Evolutionary conservation across 2,329 filamentous ascomycete genomes (phyloP), one percentile per base, ranked within the genome.

Genomic region (Alternaria conjuncta): DNA sequence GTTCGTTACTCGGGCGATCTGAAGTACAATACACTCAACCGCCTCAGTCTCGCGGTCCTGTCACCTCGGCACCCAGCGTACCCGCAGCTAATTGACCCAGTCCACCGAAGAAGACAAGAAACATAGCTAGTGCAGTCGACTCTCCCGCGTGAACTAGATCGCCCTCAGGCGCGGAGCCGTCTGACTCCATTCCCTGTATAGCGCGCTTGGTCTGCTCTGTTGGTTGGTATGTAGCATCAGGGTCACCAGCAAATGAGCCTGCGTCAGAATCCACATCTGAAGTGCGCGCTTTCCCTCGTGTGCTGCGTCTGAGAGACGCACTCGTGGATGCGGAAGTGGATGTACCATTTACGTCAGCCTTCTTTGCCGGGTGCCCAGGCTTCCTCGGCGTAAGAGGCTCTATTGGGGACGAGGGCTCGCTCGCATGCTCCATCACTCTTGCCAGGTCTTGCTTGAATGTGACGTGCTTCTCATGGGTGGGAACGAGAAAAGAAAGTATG

Each of bases 41-140:
- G 15, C 25, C 49, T 64, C 58, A 73, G 41, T 75, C 69, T 46
- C 55, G 44, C 28, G 68, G 64, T 25, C 69, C 70, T 10, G 67
- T 75, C 25, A 76, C 75, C 65, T 81, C 79, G 18, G 78, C 78
- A 9, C 79, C 79, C 18, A 80, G 63, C 45, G 75, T 74, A 25
- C 74, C 71, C 20, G 77, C 69, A 46, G 73, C 75, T 28, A 78
- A 49, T 57, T 76, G 70, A 2, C 79, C 79, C 23, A 80, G 56
- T 7, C 79, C 79, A 11, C 78, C 79, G 3, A 75, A 41, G 28
- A 80, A 75, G 7, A 71, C 63, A 30, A 81, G 63, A 45, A 76
- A 78, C 41, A 80, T 60, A 3, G 76, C 74, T 54, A 81, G 59
- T 7, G 73, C 79, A 10, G 78, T 79, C 9, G 75, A 74, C 62